Conservation (phyloP, 73 alveolate genomes). For the Tetrahymena elliotti region DNA sequence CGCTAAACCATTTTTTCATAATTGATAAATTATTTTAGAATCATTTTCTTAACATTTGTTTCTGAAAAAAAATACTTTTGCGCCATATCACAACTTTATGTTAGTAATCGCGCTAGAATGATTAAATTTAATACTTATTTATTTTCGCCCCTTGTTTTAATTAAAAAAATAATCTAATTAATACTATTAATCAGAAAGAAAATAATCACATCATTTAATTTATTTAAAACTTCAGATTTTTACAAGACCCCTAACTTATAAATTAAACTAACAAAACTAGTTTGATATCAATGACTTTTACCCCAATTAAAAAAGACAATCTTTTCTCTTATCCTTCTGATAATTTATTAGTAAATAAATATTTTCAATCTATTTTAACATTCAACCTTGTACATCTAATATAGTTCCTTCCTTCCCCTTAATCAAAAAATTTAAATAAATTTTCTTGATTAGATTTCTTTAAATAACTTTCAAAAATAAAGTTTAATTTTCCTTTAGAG, state of each 20-base stretch:
- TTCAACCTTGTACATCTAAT: not conserved
- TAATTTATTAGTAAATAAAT: no score
- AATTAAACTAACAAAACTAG: no score
- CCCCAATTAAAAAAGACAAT: not conserved
- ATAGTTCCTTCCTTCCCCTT: not conserved
- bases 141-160: not conserved
- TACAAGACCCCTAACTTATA: not conserved
- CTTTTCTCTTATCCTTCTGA: not conserved
- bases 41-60: not conserved
- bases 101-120: slow-evolving; percentile 1
- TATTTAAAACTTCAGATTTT: not conserved
- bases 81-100: not conserved
- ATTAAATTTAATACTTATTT: not conserved
- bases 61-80: not conserved
- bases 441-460: not conserved
- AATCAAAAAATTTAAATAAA: not conserved
- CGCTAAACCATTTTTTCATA: not conserved
- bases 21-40: not conserved
- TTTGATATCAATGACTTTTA: not conserved
- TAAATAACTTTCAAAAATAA: not conserved
- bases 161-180: not conserved
- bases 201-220: not conserved
- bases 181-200: not conserved
- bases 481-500: not conserved
- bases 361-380: not conserved